Percentiles rank a stretch among this genome's conserved stretches.
Evolutionary conservation across 1,284 basidiomycete species (phyloP).

Genomic region (Mycosarcoma mackinlayi): DNA sequence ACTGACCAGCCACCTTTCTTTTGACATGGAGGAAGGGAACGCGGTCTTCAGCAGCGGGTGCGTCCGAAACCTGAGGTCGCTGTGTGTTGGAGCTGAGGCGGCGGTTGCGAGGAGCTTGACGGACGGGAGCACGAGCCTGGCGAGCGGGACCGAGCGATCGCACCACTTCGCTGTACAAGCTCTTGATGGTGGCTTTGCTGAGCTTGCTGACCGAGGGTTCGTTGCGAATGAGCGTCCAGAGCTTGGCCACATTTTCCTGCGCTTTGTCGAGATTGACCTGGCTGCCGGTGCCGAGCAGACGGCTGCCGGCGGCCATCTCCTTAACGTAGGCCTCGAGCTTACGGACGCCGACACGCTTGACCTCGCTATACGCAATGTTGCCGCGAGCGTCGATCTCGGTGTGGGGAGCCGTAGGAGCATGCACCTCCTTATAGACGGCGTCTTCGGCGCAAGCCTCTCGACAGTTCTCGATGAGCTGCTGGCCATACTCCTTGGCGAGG

Average conservation of each 20-base stretch:
- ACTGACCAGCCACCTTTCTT: conserved; percentile 92
- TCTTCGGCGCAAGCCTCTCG: conserved; percentile 83
- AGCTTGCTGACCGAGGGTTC: conserved; percentile 96
- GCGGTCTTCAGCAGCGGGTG: conserved; percentile 74
- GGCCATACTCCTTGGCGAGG: conserved; percentile 95
- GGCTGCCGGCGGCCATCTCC: conserved; percentile 96
- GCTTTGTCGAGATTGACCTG: conserved; percentile 81
- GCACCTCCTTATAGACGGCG: conserved; percentile 82
- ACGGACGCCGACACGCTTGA: conserved; percentile 92
- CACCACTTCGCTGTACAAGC: conserved; percentile 94
- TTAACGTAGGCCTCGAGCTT: conserved; percentile 98
- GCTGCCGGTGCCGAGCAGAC: conserved; percentile 65
- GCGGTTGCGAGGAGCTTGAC: conserved; percentile 59
- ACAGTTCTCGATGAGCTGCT: conserved; percentile 94
- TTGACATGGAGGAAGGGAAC: conserved; percentile 94
- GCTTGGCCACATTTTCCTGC: conserved; percentile 91
- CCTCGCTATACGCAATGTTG: conserved; percentile 92
- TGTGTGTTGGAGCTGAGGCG: conserved; percentile 71
- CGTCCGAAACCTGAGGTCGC: conserved; percentile 55
- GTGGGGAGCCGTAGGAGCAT: conserved; percentile 86
- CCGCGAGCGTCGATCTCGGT: conserved; percentile 93
- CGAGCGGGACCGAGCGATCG: conserved; percentile 75
- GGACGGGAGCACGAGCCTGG: conserved; percentile 71
- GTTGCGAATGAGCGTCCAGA: conserved; percentile 96
- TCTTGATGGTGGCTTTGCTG: conserved; percentile 97